phyloP scores from a whole-genome alignment of 805 yeast species.

The Teunomyces pallodes region DNA sequence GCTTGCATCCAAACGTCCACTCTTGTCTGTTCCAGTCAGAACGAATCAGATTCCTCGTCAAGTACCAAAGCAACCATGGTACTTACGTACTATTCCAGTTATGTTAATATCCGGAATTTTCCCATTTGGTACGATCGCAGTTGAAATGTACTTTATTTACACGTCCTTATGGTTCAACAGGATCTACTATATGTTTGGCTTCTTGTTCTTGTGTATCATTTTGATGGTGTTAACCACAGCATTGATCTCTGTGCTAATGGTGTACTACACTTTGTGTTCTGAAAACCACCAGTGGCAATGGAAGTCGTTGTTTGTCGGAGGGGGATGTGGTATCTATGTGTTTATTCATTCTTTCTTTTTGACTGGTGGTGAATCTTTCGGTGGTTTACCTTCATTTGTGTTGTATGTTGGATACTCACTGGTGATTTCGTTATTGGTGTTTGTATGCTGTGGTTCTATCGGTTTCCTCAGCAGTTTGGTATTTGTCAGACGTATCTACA shows the following conservation, averaged over 20 bases:
- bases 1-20: conserved; percentile 62
- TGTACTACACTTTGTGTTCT: conserved; percentile 79
- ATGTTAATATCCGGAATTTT: conserved; percentile 80
- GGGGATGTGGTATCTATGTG: conserved; percentile 83
- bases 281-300: conserved; percentile 98
- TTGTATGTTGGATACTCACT: conserved; percentile 81
- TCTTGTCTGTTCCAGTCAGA: conserved; percentile 71
- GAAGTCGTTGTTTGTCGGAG: conserved; percentile 84
- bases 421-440: conserved; percentile 66
- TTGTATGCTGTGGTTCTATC: conserved; percentile 82
- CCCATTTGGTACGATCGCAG: conserved; percentile 93
- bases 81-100: conserved; percentile 63
- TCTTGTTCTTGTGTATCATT: conserved; percentile 82
- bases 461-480: conserved; percentile 76
- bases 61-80: conserved; percentile 88
- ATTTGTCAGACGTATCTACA: conserved; percentile 76
- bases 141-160: conserved; percentile 90
- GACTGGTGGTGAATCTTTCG: conserved; percentile 59
- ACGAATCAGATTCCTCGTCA: conserved; percentile 96
- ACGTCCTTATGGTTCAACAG: conserved; percentile 91
- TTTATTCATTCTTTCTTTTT: conserved; percentile 79
- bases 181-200: conserved; percentile 96
- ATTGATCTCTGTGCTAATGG: conserved; percentile 73
- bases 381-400: conserved; percentile 72
- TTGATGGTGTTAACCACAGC: conserved; percentile 80